These are phyloP conservation scores for Claviceps maximensis DNA, from an alignment of 2,329 filamentous ascomycete species.

Conservation along the genomic window DNA sequence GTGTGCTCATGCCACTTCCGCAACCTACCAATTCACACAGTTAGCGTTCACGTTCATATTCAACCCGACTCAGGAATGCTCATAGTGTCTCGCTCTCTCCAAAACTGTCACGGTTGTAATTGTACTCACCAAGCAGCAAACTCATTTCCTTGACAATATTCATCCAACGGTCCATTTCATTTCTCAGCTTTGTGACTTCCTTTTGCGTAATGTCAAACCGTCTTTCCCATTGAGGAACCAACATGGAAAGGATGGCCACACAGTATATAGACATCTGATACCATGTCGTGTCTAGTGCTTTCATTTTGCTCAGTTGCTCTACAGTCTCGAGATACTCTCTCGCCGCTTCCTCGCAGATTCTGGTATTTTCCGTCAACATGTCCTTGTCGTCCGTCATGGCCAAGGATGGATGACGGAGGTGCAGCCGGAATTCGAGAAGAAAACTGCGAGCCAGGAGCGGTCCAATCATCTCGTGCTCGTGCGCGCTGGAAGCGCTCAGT, in stretches of 20 bases:
- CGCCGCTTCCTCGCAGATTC: conserved; percentile 53
- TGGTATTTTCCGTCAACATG: conserved; percentile 48
- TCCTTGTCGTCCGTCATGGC: conserved; percentile 40
- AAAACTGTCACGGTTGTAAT: not conserved
- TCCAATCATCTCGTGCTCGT: conserved; percentile 32
- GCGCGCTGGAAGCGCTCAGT: conserved; percentile 27
- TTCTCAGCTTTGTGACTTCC: conserved; percentile 46
- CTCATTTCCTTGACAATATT: conserved; percentile 54
- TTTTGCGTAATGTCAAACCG: conserved; percentile 43
- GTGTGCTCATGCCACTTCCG: conserved; percentile 28
- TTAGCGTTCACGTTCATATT: conserved; percentile 5
- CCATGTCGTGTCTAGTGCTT: conserved; percentile 66
- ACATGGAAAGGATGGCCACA: conserved; percentile 57
- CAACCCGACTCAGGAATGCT: not conserved
- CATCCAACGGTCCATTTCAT: conserved; percentile 59
- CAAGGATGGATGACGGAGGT: conserved; percentile 48
- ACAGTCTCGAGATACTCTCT: conserved; percentile 50
- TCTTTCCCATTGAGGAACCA: conserved; percentile 58
- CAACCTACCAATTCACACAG: conserved; percentile 23
- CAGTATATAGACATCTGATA: conserved; percentile 60
- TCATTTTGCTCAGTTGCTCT: conserved; percentile 45
- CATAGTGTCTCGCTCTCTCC: not conserved
- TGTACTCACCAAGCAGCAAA: conserved; percentile 43
- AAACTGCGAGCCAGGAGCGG: conserved; percentile 42
- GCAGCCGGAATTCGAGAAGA: conserved; percentile 44